phyloP scores from a whole-genome alignment of 2,329 filamentous ascomycete genomes.

The Fusarium penzigii region DNA sequence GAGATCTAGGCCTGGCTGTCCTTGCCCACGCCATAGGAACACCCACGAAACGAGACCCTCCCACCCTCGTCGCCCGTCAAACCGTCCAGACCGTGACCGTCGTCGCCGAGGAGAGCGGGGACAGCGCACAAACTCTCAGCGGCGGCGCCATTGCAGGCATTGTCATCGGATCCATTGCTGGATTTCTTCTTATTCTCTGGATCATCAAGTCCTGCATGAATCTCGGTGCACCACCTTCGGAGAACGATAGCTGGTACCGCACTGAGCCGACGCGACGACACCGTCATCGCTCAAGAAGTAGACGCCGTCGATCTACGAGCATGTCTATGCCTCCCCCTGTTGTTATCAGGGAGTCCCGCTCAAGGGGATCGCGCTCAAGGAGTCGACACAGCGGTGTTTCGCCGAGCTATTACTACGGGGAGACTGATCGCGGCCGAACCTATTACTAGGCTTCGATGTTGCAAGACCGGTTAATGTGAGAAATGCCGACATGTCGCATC shows the following conservation, averaged over 20 bases:
- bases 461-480: no score
- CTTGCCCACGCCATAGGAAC: slow-evolving; percentile 17
- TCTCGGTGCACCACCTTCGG: slow-evolving; percentile 38
- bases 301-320: slow-evolving; percentile 22
- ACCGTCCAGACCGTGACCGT: slow-evolving; percentile 34
- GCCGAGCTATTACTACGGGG: slow-evolving; percentile 17
- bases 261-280: slow-evolving; percentile 23
- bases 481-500: no score
- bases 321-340: slow-evolving; percentile 27
- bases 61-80: slow-evolving; percentile 22
- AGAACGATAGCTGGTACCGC: slow-evolving; percentile 36
- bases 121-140: slow-evolving; percentile 34
- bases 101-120: slow-evolving; percentile 17
- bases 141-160: slow-evolving; percentile 55
- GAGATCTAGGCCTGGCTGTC: slow-evolving; percentile 16
- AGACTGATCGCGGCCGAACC: slow-evolving; percentile 15
- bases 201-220: slow-evolving; percentile 47
- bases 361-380: slow-evolving; percentile 8
- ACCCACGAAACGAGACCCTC: slow-evolving; percentile 9
- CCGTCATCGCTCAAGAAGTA: slow-evolving; percentile 26
- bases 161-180: slow-evolving; percentile 49
- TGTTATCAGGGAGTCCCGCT: slow-evolving; percentile 16
- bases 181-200: slow-evolving; percentile 49
- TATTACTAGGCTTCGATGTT: neutral
- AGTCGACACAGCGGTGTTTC: slow-evolving; percentile 18